A percentile compares a stretch with the other conserved stretches of the same genome.
Evolutionary conservation across 305 asterid species (phyloP).

Genomic region (Fraxinus angustifolia): DNA sequence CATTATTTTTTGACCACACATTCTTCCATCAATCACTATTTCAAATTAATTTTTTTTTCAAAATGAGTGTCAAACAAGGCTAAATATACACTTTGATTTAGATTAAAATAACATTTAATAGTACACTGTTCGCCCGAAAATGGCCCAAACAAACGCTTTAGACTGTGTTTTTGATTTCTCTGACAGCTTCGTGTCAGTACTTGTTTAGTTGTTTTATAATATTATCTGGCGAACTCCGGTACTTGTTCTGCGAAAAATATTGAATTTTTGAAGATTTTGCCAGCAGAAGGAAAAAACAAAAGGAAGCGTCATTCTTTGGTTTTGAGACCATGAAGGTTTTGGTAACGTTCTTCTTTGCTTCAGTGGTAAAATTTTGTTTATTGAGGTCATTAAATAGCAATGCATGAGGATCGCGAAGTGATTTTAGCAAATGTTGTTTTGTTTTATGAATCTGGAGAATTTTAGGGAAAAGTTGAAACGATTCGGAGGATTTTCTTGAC

Average conservation of each 20-base stretch:
- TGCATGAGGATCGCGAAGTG: slow-evolving; percentile 11
- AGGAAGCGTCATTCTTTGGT: not conserved
- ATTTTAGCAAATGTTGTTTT: not conserved
- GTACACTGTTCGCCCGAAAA: not conserved
- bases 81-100: too few relatives aligned
- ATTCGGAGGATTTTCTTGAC: not conserved
- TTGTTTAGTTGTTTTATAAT: slow-evolving; percentile 19
- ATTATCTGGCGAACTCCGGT: slow-evolving; percentile 20
- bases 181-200: slow-evolving; percentile 35
- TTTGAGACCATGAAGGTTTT: not conserved
- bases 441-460: slow-evolving; percentile 16
- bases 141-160: not conserved
- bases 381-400: slow-evolving; percentile 16
- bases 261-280: slow-evolving; percentile 19
- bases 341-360: not conserved
- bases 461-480: not conserved
- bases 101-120: too few relatives aligned
- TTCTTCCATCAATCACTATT: too few relatives aligned
- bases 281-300: not conserved
- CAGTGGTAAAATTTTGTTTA: slow-evolving; percentile 11
- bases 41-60: too few relatives aligned
- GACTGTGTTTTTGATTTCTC: slow-evolving; percentile 26
- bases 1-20: too few relatives aligned
- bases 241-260: slow-evolving; percentile 13
- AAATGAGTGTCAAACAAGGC: too few relatives aligned